These are phyloP conservation scores for Blepharisma undulans DNA, from an alignment of 169 alveolate species.

Conservation along the genomic window DNA sequence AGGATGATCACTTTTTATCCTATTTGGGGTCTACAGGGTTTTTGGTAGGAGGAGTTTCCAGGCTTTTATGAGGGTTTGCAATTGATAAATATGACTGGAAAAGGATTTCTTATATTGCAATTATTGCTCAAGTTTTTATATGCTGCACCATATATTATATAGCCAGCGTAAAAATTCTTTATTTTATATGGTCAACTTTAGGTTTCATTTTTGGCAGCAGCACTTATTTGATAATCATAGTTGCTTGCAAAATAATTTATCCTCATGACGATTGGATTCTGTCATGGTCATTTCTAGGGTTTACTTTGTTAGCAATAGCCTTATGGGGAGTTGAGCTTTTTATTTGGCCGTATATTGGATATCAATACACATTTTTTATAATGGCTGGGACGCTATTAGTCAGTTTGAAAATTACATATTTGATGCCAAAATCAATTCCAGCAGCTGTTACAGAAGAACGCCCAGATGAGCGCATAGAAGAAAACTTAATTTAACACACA, in stretches of 20 bases:
- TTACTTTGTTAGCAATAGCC: background rate
- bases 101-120: background rate
- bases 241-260: background rate
- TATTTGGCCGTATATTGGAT: background rate
- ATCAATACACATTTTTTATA: background rate
- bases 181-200: conserved; percentile 39
- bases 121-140: background rate
- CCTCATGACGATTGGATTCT: background rate
- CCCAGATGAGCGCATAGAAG: background rate
- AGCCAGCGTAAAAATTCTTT: conserved; percentile 1
- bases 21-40: background rate
- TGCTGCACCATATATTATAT: background rate
- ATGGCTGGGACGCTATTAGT: background rate
- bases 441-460: background rate
- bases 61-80: conserved; percentile 8
- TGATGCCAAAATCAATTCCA: background rate
- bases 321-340: background rate
- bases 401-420: background rate
- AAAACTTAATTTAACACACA: background rate
- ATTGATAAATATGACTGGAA: conserved; percentile 1
- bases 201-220: background rate
- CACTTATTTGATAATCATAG: background rate
- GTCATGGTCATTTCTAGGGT: background rate
- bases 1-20: conserved; percentile 8
- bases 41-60: background rate